Base-by-base conservation (phyloP, 345 rosid genomes). In the Hibiscus trionum region DNA sequence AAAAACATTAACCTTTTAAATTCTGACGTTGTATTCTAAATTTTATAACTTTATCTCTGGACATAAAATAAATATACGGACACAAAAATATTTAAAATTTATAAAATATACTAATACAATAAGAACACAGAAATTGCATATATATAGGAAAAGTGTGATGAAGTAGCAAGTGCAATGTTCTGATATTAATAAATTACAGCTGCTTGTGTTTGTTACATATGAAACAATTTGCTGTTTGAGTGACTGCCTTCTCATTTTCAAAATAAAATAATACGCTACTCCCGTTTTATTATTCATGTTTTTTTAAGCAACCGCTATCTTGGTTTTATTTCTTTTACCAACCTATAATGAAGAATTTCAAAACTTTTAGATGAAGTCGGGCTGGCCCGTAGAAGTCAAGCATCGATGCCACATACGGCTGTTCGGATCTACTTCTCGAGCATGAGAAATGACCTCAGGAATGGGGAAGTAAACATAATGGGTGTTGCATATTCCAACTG, bases 321-420 rank as follows among this genome's bases (percentile, higher is more conserved):
- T 31, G 33, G 33, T 31, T 31, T 47, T 47, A 47, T 47, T 47
- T 47, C 52, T 47, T 47, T 12, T 11, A 53, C 11, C 11, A 12
- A 10, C 47, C 49, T 46, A 46, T 8, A 8, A 2, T 12, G 14
- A 9, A 21, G 61, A 15, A 31, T 61, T 63, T 17, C 21, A 52
- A 31, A 56, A 61, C 21, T 64, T 46, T 64, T 73, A 83, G 81
- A 81, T 19, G 42, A 95, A 95, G 81, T 93, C 99, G 0, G 99
- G 99, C 72, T 95, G 99, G 64, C 99, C 98, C 0, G 97, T 95
- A 12, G 98, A 95, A 9, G 98, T 89, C 79, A 95, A 84, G 89
- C 99, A 95, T 71, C 97, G 97, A 82, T 91, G 98, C 98, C 97
- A 95, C 98, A 93, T 95, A 57, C 97, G 85, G 78, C 98, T 93